Base-by-base conservation (phyloP, 2,329 filamentous ascomycete genomes). In the Colletotrichum gigasporum region DNA sequence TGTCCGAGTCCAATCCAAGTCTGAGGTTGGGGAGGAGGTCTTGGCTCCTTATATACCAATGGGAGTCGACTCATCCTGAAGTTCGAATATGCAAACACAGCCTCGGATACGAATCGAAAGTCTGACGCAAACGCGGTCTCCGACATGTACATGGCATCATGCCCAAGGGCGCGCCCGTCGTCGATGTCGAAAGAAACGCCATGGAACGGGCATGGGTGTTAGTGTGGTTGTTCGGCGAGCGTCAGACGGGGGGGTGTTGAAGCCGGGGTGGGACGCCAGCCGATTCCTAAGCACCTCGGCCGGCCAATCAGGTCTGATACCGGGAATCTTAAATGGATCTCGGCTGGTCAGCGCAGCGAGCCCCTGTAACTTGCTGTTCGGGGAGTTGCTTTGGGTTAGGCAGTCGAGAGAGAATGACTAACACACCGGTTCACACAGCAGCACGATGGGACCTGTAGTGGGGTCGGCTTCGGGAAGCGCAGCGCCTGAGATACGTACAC, bases 161-260 rank as follows among this genome's bases (percentile, higher is more conserved):
- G n/a, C 39, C 56, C 18, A 65, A 65, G 62, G 62, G 62, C 62
- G 62, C 48, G 62, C 62, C 56, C 48, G 28, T 28, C 20, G 24
- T 63, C 18, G 14, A 56, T 18, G 16, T 39, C 9, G 18, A 52
- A 28, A 14, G 14, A 32, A 26, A 10, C 37, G 18, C 32, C n/a
- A 24, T 48, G 48, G 60, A 39, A 26, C 55, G 22, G 55, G 18
- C 22, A 18, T 37, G 20, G 41, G 10, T 48, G 41, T 26, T 64
- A 52, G 55, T 32, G 53, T 28, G n/a, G 18, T 37, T 51, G 30
- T 51, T 37, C 22, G 28, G 35, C 4, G 5, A 18, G 28, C 20
- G 55, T 64, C 34, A 61, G 61, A 61, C 56, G 22, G 47, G 22
- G 47, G 61, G 45, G 34, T 26, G 35, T 48, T 34, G 34, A 18